Evolutionary conservation across 1,284 basidiomycete genomes (phyloP).

Genomic region (Heterobasidion irregulare): DNA sequence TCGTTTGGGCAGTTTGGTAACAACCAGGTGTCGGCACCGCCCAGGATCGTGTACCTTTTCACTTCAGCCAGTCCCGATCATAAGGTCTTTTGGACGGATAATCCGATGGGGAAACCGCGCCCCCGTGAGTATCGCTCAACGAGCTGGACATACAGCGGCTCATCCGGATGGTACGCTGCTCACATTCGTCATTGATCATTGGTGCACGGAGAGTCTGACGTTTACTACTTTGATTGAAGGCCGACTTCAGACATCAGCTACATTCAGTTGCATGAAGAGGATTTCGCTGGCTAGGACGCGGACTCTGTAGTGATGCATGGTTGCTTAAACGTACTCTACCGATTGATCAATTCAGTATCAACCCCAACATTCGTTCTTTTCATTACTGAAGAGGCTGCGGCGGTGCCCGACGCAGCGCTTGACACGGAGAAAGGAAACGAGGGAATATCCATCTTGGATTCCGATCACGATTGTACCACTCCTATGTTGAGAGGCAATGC

Average conservation of each 20-base stretch:
- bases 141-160: constrained; percentile 24
- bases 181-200: not conserved
- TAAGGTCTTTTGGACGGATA: constrained; percentile 11
- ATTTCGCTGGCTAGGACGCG: not conserved
- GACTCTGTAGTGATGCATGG: too few relatives aligned
- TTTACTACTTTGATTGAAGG: not conserved
- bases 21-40: not conserved
- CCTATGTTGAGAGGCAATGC: too few relatives aligned
- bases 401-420: too few relatives aligned
- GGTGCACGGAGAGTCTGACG: not conserved
- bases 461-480: too few relatives aligned
- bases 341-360: too few relatives aligned
- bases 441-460: too few relatives aligned
- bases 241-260: constrained; percentile 9
- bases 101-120: constrained; percentile 29
- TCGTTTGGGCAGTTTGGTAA: not conserved
- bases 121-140: constrained; percentile 20
- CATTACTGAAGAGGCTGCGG: too few relatives aligned
- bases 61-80: constrained; percentile 8
- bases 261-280: constrained; percentile 13
- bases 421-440: too few relatives aligned
- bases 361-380: too few relatives aligned
- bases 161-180: constrained; percentile 26
- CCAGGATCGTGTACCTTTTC: constrained; percentile 12
- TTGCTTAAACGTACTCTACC: too few relatives aligned